Evolutionary conservation across 257 asterid genomes (phyloP).

Genomic region (Hygrophila difformis): DNA sequence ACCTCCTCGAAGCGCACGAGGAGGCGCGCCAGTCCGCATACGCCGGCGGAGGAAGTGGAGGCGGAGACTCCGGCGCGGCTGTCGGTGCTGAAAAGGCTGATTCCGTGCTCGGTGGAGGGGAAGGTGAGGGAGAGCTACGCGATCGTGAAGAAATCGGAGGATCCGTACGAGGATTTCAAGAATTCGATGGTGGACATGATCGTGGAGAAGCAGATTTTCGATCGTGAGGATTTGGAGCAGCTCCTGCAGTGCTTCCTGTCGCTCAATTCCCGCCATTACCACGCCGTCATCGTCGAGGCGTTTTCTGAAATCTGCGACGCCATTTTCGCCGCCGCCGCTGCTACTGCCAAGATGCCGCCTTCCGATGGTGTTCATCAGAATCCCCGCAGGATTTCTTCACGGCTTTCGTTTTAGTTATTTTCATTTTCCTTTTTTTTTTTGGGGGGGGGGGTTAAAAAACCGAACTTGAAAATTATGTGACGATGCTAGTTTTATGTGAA

Average conservation of each 20-base stretch:
- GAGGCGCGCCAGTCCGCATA: too few relatives aligned
- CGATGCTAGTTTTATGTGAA: too few relatives aligned
- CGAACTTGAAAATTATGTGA: too few relatives aligned
- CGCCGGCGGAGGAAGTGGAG: too few relatives aligned
- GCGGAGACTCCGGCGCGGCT: constrained; percentile 31
- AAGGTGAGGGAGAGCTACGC: constrained; percentile 91
- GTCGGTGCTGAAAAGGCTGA: constrained; percentile 59
- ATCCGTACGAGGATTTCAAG: constrained; percentile 81
- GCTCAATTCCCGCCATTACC: constrained; percentile 53
- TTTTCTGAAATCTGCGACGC: constrained; percentile 64
- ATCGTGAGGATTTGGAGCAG: constrained; percentile 56
- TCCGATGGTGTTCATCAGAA: too few relatives aligned
- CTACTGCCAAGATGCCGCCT: too few relatives aligned
- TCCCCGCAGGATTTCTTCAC: too few relatives aligned
- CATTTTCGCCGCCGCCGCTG: constrained; percentile 20
- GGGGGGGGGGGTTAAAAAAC: too few relatives aligned
- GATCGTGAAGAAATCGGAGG: constrained; percentile 62
- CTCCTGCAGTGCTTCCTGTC: constrained; percentile 73
- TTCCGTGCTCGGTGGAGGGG: constrained; percentile 63
- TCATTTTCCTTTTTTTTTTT: too few relatives aligned
- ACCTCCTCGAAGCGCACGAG: too few relatives aligned
- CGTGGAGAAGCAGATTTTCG: constrained; percentile 78
- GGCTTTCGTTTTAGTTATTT: too few relatives aligned
- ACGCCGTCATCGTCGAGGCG: constrained; percentile 53
- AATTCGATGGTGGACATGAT: constrained; percentile 90